Base-by-base conservation (phyloP, 1,284 basidiomycete genomes). In the Stygiomarasmius scandens region DNA sequence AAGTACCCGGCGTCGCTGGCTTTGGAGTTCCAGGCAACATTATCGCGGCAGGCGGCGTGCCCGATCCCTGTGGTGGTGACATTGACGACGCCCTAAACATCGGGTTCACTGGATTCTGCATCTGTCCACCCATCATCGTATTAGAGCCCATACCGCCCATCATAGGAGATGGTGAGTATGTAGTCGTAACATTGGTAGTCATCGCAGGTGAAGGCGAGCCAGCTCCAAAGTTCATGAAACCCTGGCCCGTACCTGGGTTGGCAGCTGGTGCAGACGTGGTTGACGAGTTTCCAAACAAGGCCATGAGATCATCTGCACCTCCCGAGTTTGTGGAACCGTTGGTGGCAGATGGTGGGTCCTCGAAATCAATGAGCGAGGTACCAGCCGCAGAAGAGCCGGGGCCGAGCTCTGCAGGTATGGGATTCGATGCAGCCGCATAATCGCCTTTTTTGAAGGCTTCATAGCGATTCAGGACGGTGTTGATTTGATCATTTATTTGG, bases 401-500 rank as follows among this genome's bases (percentile, higher is more conserved):
- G 25, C 76, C 76, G n/a, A 83, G 69, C 67, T 89, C 83, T 44
- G 79, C 63, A 20, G 87, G 82, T 60, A 90, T 77, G 51, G 89
- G 82, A 69, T 92, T 83, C 38, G 87, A 75, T 29, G 86, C 82
- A 32, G 84, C 78, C 22, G 71, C 75, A 62, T 81, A 96, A 74
- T 98, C 95, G 44, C 96, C 96, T 60, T 86, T 87, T 74, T 93
- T 92, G 81, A 92, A 96, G 0, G 94, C 87, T 63, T 96, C 93
- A 69, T 96, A 98, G 24, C 96, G 89, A 47, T 86, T 84, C 19
- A 97, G 74, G 16, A 96, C 93, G 36, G 87, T 92, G 75, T 99
- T 98, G 74, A 99, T 96, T 66, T 97, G 89, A 74, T 99, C 97
- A 72, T 99, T 99, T 61, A 96, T 95, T 71, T 98, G 85, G 25